phyloP scores from a whole-genome alignment of 1,139 yeast genomes.

The Casaregolazyma lundiana region DNA sequence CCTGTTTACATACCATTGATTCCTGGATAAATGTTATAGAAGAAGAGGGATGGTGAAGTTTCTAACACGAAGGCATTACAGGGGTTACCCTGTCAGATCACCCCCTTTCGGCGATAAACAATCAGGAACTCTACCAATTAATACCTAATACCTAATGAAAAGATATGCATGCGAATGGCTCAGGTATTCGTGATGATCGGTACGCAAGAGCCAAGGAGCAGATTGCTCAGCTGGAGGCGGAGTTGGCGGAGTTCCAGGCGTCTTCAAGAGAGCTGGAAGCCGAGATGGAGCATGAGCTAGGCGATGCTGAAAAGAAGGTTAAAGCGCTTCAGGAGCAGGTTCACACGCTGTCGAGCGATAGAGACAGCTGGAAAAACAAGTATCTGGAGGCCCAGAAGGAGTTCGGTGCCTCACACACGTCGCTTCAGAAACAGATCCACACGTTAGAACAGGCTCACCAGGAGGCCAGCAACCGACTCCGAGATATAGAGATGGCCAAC shows the following conservation, averaged over 20 bases:
- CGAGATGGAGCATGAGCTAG: conserved; percentile 35
- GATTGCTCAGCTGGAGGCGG: conserved; percentile 34
- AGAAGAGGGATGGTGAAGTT: not conserved
- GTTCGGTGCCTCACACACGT: conserved; percentile 26
- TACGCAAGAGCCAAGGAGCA: conserved; percentile 22
- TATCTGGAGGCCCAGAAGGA: conserved; percentile 28
- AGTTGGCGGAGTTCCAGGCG: conserved; percentile 34
- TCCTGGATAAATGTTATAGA: not conserved
- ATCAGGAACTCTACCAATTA: too few species aligned
- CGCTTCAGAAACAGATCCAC: conserved; percentile 28
- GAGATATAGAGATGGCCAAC: conserved; percentile 38
- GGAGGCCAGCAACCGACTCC: conserved; percentile 27
- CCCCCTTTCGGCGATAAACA: too few species aligned
- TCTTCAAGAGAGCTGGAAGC: conserved; percentile 34
- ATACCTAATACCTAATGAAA: not conserved
- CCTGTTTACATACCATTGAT: not conserved
- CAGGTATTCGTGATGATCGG: not conserved
- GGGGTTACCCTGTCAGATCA: not conserved
- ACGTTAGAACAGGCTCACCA: conserved; percentile 28
- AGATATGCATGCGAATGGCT: not conserved
- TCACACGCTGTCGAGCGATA: conserved; percentile 22
- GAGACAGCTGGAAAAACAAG: conserved; percentile 26
- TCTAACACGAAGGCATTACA: not conserved
- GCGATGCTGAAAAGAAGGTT: conserved; percentile 30
- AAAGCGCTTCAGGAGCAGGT: conserved; percentile 25